These are phyloP conservation scores for Fusarium tuaranense DNA, from an alignment of 2,329 filamentous ascomycete species.

Conservation along the genomic window DNA sequence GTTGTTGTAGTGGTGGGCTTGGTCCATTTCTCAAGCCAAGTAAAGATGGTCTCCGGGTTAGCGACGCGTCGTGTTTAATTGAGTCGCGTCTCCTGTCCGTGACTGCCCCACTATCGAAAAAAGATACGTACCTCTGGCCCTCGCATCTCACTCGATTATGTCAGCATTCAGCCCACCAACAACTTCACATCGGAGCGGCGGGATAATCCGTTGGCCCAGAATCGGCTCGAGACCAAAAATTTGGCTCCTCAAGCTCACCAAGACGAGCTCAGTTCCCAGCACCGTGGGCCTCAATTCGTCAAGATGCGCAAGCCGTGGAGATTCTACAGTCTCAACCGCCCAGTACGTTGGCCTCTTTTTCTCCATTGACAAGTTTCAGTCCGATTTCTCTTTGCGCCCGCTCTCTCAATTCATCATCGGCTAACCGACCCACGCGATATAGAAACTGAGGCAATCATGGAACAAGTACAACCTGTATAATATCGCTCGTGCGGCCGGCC, in stretches of 20 bases:
- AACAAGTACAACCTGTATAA: constrained; percentile 98
- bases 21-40: constrained; percentile 12
- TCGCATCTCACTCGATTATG: constrained; percentile 21
- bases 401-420: constrained; percentile 15
- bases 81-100: constrained; percentile 40
- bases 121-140: background rate
- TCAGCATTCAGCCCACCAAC: constrained; percentile 29
- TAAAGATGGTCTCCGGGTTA: constrained; percentile 19
- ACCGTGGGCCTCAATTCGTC: constrained; percentile 47
- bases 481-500: constrained; percentile 61
- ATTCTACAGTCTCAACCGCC: constrained; percentile 75
- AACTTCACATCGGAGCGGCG: constrained; percentile 29
- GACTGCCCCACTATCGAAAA: background rate
- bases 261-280: constrained; percentile 41
- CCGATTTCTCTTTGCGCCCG: constrained; percentile 1
- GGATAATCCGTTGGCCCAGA: constrained; percentile 46
- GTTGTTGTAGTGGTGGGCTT: constrained; percentile 23
- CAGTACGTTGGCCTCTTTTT: constrained; percentile 60
- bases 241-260: constrained; percentile 44
- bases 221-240: constrained; percentile 45
- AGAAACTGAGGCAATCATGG: constrained; percentile 97
- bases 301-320: constrained; percentile 68
- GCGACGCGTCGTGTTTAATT: constrained; percentile 47
- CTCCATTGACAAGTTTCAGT: constrained; percentile 7
- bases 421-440: constrained; percentile 35